Conservation (phyloP, 2,329 filamentous ascomycete species). For the Calonectria naviculata region DNA sequence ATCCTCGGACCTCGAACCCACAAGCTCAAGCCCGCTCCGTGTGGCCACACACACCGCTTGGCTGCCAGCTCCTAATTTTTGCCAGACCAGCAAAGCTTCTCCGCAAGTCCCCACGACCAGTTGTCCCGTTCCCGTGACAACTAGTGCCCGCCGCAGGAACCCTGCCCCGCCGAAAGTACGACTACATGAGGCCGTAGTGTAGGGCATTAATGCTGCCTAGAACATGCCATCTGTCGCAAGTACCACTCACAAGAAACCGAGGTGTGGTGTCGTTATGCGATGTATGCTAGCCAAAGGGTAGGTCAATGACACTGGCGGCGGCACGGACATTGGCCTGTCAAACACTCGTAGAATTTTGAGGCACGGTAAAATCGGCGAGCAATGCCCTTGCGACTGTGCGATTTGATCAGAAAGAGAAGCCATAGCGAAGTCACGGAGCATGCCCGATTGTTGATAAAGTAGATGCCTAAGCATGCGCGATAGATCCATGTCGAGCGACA, state of each 20-base stretch:
- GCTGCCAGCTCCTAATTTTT: not conserved
- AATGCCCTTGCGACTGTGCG: not conserved
- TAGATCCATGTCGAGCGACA: constrained; percentile 16
- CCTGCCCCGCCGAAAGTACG: constrained; percentile 42
- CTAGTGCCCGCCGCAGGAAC: constrained; percentile 16
- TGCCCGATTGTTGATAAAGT: constrained; percentile 16
- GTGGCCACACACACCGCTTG: constrained; percentile 13
- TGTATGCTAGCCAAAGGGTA: constrained; percentile 45
- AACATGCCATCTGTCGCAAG: constrained; percentile 37
- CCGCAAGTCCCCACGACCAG: constrained; percentile 20
- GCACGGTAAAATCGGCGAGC: constrained; percentile 35
- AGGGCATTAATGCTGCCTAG: constrained; percentile 42
- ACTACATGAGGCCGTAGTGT: constrained; percentile 45
- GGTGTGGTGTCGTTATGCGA: constrained; percentile 44
- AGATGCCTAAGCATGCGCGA: not conserved
- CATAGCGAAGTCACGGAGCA: constrained; percentile 7
- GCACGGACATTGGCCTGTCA: constrained; percentile 44
- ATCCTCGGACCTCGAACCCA: constrained; percentile 12
- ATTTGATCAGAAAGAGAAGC: constrained; percentile 15
- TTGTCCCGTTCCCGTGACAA: constrained; percentile 20
- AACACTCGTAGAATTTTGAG: constrained; percentile 46
- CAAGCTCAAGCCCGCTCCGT: not conserved
- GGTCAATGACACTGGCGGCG: constrained; percentile 34
- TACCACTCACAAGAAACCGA: constrained; percentile 41
- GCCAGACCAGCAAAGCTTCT: constrained; percentile 15